phyloP scores from a whole-genome alignment of 768 basidiomycete genomes.

The Panus rudis region DNA sequence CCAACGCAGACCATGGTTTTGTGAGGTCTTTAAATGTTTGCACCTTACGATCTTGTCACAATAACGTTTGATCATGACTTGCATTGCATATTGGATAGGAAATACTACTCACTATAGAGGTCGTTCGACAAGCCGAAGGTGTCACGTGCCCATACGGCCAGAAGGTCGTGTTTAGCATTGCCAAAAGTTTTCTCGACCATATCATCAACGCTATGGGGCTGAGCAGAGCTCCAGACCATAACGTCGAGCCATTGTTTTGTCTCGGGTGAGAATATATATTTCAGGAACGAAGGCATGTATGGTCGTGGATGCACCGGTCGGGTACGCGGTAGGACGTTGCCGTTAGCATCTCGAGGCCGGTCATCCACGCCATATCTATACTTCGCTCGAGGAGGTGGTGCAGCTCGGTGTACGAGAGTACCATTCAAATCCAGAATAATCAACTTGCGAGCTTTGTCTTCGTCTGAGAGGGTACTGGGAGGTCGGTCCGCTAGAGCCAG shows the following conservation, averaged over 20 bases:
- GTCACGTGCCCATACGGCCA: conserved; percentile 75
- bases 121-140: conserved; percentile 56
- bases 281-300: conserved; percentile 52
- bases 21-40: conserved; percentile 71
- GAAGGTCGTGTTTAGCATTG: conserved; percentile 30
- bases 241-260: conserved; percentile 70
- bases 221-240: conserved; percentile 88
- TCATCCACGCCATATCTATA: no score
- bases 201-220: conserved; percentile 67
- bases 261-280: conserved; percentile 54
- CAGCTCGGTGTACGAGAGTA: conserved; percentile 51
- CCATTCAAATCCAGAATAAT: conserved; percentile 75
- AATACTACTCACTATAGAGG: conserved; percentile 58
- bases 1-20: conserved; percentile 54
- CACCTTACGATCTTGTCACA: conserved; percentile 24
- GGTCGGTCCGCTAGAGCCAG: conserved; percentile 25
- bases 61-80: no score
- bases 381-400: no score
- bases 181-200: conserved; percentile 68
- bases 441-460: conserved; percentile 43
- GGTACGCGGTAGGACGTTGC: conserved; percentile 16
- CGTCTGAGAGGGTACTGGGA: conserved; percentile 22
- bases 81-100: not conserved
- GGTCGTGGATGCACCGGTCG: conserved; percentile 53
- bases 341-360: conserved; percentile 2